Evolutionary conservation across 1,284 basidiomycete genomes (phyloP), one percentile per base, ranked within the genome.

Genomic region (Chalciporus piperatoides): DNA sequence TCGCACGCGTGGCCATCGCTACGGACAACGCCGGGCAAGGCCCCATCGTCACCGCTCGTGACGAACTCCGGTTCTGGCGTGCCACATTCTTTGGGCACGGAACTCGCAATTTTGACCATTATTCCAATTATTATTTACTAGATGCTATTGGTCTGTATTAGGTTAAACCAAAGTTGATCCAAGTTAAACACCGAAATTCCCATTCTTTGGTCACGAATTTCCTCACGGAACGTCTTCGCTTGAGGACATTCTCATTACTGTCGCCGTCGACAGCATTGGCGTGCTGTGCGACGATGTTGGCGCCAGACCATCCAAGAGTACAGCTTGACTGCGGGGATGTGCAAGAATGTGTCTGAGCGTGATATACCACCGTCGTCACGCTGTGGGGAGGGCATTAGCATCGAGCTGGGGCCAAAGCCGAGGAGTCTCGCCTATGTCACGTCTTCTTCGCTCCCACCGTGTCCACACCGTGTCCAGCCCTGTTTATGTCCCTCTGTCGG

Each of bases 1-100:
- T 81, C 79, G 74, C 80, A 81, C 79, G 80, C 79, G 71, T 76
- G 77, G 74, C 78, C 72, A 78, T 81, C 79, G 80, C 78, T 79
- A 81, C 80, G 80, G 80, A 78, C 79, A 80, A 81, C 79, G 79
- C 79, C 79, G 79, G 68, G 68, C 70, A 79, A 78, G 77, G 77
- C 75, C 69, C 75, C 75, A 79, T 80, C 77, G 79, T 80, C 79
- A 80, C 78, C 76, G 77, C 70, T 65, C 68, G 71, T 73, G 64
- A 68, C 68, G 68, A 67, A 70, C 68, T 69, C 68, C 65, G 68
- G 65, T 61, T 68, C 43, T 56, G 50, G 62, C 59, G 64, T 64
- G 64, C 65, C 65, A 64, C 54, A 59, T 44, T 48, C 15, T 65
- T 64, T 68, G 53, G 58, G 32, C 52, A 67, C 64, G 46, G 67